Base-by-base conservation (phyloP, 441 rosid genomes). In the Pelargonium exstipulatum region DNA sequence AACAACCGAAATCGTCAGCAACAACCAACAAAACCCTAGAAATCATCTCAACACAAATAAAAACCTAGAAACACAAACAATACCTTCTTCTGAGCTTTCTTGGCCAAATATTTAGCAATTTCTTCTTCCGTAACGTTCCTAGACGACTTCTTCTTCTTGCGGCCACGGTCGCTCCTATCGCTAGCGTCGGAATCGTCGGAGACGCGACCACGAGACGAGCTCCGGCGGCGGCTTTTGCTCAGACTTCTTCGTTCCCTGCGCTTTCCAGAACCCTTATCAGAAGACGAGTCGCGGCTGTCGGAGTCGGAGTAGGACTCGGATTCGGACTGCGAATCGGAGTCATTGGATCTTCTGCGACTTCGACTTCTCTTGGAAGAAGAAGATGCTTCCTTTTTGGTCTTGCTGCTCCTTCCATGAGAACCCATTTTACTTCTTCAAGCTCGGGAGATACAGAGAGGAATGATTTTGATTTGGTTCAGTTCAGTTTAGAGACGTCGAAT, bases 21-120 rank as follows among this genome's bases (percentile, higher is more conserved):
- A n/a, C 67, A 40, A n/a, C 67, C 62, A 5, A 14, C 40, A 46
- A 62, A 75, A 68, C 55, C 73, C 62, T 32, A 63, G 24, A 16
- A 37, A 7, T 2, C 68, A 20, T 49, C 26, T 58, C 16, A 20
- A 16, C 14, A 5, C 14, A 14, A 42, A 61, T 51, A 46, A 26
- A 6, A 74, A 53, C 62, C 24, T 1, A 5, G 2, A 14, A 26
- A 14, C 32, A 40, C 5, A 7, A 75, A 48, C 4, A 7, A 48
- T 70, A 88, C 96, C 95, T 86, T 94, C 75, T 82, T 86, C 75
- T 91, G 97, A 45, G 99, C 96, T 76, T 76, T 86, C 74, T 87
- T 91, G 14, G 92, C 81, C 66, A 90, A 4, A 74, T 94, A 91
- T 42, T 85, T 94, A 2, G 87, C 81, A 58, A 91, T 77, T 71